phyloP scores from a whole-genome alignment of 2,329 filamentous ascomycete genomes.

The Arthrobotrys entomopaga region DNA sequence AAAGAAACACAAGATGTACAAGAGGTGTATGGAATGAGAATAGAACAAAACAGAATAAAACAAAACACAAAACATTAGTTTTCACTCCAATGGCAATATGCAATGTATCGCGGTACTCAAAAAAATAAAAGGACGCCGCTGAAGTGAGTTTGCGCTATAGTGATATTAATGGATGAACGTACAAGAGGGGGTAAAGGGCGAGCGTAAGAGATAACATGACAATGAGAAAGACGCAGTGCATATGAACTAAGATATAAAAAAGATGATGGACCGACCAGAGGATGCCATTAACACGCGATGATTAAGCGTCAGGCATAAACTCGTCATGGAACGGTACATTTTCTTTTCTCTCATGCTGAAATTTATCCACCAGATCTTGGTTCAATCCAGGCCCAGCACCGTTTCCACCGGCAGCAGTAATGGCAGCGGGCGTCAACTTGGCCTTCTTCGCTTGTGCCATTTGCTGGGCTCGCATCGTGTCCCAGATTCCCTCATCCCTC shows the following conservation, averaged over 20 bases:
- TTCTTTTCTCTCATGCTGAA: constrained; percentile 39
- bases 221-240: not conserved
- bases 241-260: no score
- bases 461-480: constrained; percentile 35
- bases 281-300: not conserved
- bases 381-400: constrained; percentile 25
- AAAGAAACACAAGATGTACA: constrained; percentile 5
- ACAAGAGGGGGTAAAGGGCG: not conserved
- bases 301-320: constrained; percentile 44
- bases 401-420: constrained; percentile 17
- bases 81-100: constrained; percentile 10
- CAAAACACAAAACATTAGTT: not conserved
- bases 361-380: constrained; percentile 22
- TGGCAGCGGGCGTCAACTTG: constrained; percentile 26
- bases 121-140: constrained; percentile 34
- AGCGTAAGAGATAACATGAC: not conserved
- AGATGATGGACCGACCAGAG: no score
- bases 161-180: not conserved
- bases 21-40: constrained; percentile 6
- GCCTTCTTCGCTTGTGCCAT: constrained; percentile 47
- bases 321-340: constrained; percentile 47
- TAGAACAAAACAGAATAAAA: not conserved
- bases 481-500: constrained; percentile 45
- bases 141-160: constrained; percentile 17
- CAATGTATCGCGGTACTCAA: constrained; percentile 41